Evolutionary conservation across 805 yeast genomes (phyloP).

Genomic region (Yamadazyma olivae): DNA sequence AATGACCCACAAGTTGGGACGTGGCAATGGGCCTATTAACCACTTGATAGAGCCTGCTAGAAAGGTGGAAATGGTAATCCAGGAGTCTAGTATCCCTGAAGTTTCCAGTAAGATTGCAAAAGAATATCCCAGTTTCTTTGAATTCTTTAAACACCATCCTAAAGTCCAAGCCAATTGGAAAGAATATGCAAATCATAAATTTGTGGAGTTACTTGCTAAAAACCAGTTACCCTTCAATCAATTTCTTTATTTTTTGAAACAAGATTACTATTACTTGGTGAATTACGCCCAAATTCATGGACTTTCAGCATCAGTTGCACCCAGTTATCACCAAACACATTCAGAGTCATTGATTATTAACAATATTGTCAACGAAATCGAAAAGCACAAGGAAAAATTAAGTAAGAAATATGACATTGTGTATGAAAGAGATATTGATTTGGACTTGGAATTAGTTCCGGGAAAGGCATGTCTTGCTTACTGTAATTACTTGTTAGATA

Average conservation of each 20-base stretch:
- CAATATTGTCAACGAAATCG: conserved; percentile 54
- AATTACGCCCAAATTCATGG: conserved; percentile 67
- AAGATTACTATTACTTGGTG: conserved; percentile 69
- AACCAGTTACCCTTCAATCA: conserved; percentile 46
- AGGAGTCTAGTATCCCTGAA: conserved; percentile 1
- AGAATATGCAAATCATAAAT: conserved; percentile 57
- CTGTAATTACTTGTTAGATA: conserved; percentile 53
- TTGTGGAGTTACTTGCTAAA: conserved; percentile 51
- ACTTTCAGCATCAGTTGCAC: conserved; percentile 61
- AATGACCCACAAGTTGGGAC: conserved; percentile 40
- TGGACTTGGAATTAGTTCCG: conserved; percentile 46
- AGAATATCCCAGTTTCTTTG: conserved; percentile 25
- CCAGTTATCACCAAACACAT: conserved; percentile 48
- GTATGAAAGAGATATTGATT: conserved; percentile 28
- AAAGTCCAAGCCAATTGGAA: conserved; percentile 54
- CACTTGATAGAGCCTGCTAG: conserved; percentile 46
- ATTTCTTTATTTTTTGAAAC: conserved; percentile 54
- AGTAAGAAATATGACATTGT: conserved; percentile 35
- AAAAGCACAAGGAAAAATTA: conserved; percentile 52
- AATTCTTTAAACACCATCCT: conserved; percentile 56
- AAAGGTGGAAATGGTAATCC: conserved; percentile 7
- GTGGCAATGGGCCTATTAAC: conserved; percentile 73
- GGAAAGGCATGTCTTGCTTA: conserved; percentile 59
- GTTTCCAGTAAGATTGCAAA: neutral
- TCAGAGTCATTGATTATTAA: conserved; percentile 49